Evolutionary conservation across 164 flowering plant species (phyloP).

Genomic region (Magnolia sinica): DNA sequence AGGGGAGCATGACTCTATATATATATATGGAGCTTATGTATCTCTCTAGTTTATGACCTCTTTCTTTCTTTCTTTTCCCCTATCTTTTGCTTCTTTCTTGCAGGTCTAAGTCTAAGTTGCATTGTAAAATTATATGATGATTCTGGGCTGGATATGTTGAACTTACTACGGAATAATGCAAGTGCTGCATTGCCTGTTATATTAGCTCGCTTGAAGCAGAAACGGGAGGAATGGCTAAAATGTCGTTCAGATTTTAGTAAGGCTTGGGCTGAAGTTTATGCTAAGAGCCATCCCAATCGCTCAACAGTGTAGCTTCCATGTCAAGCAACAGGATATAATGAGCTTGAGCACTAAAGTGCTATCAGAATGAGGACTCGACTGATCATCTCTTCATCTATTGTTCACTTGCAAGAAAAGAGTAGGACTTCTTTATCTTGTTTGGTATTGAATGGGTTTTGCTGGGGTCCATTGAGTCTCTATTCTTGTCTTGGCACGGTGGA

Average conservation of each 20-base stretch:
- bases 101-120: slow-evolving; percentile 81
- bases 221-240: slow-evolving; percentile 89
- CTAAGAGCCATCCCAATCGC: slow-evolving; percentile 91
- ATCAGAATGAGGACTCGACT: too few relatives aligned
- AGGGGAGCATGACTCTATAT: too few relatives aligned
- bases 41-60: slow-evolving; percentile 1
- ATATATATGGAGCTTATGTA: neutral
- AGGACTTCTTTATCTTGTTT: too few relatives aligned
- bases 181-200: slow-evolving; percentile 78
- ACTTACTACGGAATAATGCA: slow-evolving; percentile 78
- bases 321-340: slow-evolving; percentile 96
- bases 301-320: slow-evolving; percentile 97
- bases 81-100: slow-evolving; percentile 13
- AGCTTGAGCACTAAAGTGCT: slow-evolving; percentile 76
- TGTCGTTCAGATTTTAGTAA: slow-evolving; percentile 88
- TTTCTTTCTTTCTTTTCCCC: neutral
- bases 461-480: too few relatives aligned
- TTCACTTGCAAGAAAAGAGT: too few relatives aligned
- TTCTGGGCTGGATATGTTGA: slow-evolving; percentile 94
- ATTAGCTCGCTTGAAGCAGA: slow-evolving; percentile 84
- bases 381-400: too few relatives aligned
- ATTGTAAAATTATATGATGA: slow-evolving; percentile 95
- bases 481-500: too few relatives aligned
- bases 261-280: slow-evolving; percentile 89
- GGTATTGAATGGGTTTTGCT: too few relatives aligned